These are phyloP conservation scores for Phytophthora constricta DNA, from an alignment of 352 stramenopile species.

Conservation along the genomic window DNA sequence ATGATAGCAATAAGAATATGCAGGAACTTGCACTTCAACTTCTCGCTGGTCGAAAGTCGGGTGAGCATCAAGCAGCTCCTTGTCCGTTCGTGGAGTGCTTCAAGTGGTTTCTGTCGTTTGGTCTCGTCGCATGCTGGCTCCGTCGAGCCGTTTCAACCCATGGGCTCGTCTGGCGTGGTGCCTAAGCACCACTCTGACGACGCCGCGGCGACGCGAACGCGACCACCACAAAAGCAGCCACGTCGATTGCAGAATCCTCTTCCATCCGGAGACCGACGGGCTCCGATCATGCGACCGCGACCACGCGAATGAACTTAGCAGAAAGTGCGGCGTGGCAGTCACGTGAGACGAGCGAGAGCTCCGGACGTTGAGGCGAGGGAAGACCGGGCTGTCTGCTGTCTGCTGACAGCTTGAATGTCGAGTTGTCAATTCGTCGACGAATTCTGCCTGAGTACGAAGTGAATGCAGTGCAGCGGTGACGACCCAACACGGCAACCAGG, in stretches of 20 bases:
- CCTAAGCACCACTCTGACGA: slow-evolving; percentile 8
- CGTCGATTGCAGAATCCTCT: slow-evolving; percentile 18
- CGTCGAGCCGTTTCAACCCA: not conserved
- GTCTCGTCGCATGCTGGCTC: no score
- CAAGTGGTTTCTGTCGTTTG: no score
- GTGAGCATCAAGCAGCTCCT: no score
- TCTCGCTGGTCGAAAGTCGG: slow-evolving; percentile 33
- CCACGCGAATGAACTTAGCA: slow-evolving; percentile 17
- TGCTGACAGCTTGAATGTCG: not conserved
- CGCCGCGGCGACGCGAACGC: slow-evolving; percentile 2
- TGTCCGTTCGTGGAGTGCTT: no score
- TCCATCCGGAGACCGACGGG: slow-evolving; percentile 8
- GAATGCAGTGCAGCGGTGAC: not conserved
- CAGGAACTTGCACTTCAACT: slow-evolving; percentile 41
- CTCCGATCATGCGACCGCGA: not conserved
- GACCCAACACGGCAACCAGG: not conserved
- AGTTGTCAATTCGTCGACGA: not conserved
- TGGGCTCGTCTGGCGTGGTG: slow-evolving; percentile 30
- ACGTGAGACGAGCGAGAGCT: not conserved
- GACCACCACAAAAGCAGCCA: slow-evolving; percentile 24
- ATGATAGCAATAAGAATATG: no score
- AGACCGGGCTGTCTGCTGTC: no score
- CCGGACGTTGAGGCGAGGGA: no score
- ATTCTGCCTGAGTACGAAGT: not conserved
- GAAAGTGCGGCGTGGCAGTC: slow-evolving; percentile 15